Base-by-base conservation (phyloP, 1,284 basidiomycete genomes). In the Schizopora paradoxa region DNA sequence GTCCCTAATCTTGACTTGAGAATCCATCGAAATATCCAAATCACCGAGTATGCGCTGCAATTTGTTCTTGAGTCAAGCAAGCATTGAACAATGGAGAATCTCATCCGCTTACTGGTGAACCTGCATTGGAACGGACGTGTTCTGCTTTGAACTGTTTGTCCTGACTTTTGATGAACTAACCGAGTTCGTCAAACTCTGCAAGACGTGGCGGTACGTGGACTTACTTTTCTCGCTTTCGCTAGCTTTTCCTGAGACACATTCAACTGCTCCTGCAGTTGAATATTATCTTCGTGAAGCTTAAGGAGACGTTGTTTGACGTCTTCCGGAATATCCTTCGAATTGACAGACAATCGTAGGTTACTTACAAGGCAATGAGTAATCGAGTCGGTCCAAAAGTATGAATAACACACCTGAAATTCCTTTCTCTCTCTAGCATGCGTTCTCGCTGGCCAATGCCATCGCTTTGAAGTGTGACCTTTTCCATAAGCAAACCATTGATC, bases 381-480 rank as follows among this genome's bases (percentile, higher is more conserved):
- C 23, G 36, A 18, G 51, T 43, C 31, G 31, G 48, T 13, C 33
- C 48, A 44, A 5, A 41, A 13, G 26, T 36, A 31, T 19, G 18
- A 22, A 4, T 27, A 6, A 62, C 77, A 49, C 60, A 86, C 85
- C 83, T 82, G 57, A 88, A 80, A 53, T 85, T 83, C 41, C 83
- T 76, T 59, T 91, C 87, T 42, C 88, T 76, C 58, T 86, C 82
- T 28, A 95, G 68, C 75, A 89, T 81, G 61, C 72, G 78, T 60
- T 94, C 91, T 48, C 90, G 72, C 57, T 91, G 86, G 23, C 82
- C 82, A 54, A 94, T 90, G 19, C 87, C 82, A 38, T 91, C 87
- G 54, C 80, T 84, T 63, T 96, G 94, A 37, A 96, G 65, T 55
- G 78, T 88, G 47, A 96, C 85, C 69, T 97, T 97, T 62, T 97